A percentile compares a stretch with the other conserved stretches of the same genome.
These are phyloP conservation scores for Candida andamanensis DNA, from an alignment of 805 yeast species.

Conservation along the genomic window DNA sequence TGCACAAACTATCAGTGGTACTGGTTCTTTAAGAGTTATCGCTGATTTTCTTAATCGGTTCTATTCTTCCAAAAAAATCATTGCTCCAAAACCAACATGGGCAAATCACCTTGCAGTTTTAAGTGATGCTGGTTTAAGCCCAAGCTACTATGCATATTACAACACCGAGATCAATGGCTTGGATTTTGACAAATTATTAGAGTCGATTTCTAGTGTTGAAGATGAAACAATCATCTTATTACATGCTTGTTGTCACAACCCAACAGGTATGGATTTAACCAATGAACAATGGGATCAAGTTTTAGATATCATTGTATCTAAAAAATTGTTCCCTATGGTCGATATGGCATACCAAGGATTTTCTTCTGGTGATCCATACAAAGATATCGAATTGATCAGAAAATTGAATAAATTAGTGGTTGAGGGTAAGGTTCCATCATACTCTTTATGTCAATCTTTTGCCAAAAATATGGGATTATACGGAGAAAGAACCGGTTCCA, in stretches of 20 bases:
- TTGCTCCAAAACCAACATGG: conserved; percentile 90
- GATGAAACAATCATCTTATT: conserved; percentile 64
- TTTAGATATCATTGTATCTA: conserved; percentile 53
- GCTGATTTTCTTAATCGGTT: conserved; percentile 70
- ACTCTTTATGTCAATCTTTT: conserved; percentile 47
- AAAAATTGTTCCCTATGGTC: conserved; percentile 69
- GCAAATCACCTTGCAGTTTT: conserved; percentile 86
- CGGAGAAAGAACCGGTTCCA: conserved; percentile 68
- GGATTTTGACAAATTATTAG: conserved; percentile 59
- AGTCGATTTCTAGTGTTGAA: conserved; percentile 50
- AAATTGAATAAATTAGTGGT: conserved; percentile 46
- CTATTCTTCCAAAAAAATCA: conserved; percentile 50
- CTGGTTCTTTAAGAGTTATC: conserved; percentile 87
- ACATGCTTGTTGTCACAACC: conserved; percentile 97
- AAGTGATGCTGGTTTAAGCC: conserved; percentile 61
- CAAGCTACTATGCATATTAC: conserved; percentile 67
- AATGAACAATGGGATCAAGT: conserved; percentile 76
- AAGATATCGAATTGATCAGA: conserved; percentile 53
- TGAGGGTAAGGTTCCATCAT: conserved; percentile 44
- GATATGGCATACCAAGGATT: conserved; percentile 97
- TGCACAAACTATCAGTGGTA: conserved; percentile 88
- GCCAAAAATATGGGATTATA: conserved; percentile 47
- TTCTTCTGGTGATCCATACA: conserved; percentile 75
- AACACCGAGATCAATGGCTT: conserved; percentile 56
- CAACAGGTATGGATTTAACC: conserved; percentile 92